Conservation (phyloP, 148 eudicot genomes). For the Camellia sinensis region DNA sequence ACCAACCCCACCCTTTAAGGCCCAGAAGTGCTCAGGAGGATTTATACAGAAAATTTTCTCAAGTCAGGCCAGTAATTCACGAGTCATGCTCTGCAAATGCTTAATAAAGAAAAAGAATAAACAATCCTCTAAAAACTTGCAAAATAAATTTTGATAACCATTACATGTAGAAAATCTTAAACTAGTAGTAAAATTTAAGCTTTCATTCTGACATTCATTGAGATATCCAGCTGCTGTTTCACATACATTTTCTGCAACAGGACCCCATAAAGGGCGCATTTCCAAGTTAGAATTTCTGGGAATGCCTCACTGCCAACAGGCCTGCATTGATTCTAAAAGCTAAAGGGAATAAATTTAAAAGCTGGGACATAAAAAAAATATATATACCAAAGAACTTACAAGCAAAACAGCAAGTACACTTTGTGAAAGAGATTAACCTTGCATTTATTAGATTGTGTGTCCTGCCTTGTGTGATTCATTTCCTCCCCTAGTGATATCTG, state of each 20-base stretch:
- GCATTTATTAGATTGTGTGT: constrained; percentile 33
- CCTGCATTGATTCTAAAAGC: constrained; percentile 54
- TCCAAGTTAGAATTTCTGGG: constrained; percentile 66
- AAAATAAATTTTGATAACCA: not conserved
- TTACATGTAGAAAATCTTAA: too few relatives aligned
- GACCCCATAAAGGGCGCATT: constrained; percentile 69
- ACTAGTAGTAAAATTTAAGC: too few relatives aligned
- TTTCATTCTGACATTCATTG: not conserved
- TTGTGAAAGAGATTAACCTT: constrained; percentile 34
- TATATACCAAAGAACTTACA: not conserved
- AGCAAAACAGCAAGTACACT: not conserved
- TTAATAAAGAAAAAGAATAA: not conserved
- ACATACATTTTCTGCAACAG: constrained; percentile 31
- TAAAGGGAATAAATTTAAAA: constrained; percentile 18
- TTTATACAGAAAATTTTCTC: not conserved
- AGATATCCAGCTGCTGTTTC: not conserved
- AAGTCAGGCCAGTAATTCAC: too few relatives aligned
- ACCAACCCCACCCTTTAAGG: not conserved
- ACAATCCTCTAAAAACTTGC: not conserved
- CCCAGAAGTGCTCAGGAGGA: not conserved
- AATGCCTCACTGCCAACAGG: constrained; percentile 62
- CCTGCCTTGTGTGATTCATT: constrained; percentile 17
- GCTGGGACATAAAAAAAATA: not conserved
- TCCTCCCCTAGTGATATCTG: constrained; percentile 44
- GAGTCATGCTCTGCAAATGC: too few relatives aligned